A percentile compares a stretch with the other conserved stretches of the same genome.
These are phyloP conservation scores for Fusarium nematophilum DNA, from an alignment of 2,329 filamentous ascomycete genomes.

Conservation along the genomic window DNA sequence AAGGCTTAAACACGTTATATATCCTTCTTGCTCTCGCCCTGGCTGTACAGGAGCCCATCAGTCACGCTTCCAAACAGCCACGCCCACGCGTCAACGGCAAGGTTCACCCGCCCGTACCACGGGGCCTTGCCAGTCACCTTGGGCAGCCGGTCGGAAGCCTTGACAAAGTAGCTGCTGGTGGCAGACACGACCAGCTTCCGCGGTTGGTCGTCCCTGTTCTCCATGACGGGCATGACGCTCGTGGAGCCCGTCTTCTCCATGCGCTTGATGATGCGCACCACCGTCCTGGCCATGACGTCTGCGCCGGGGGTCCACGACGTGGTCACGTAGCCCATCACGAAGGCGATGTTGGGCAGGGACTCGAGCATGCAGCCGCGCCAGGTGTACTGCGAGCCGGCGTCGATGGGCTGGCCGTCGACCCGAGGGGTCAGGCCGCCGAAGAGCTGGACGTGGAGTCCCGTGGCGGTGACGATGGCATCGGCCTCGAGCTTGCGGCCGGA, in stretches of 20 bases:
- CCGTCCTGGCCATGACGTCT: slow-evolving; percentile 61
- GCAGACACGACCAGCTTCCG: slow-evolving; percentile 42
- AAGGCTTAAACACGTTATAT: slow-evolving; percentile 2
- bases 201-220: slow-evolving; percentile 40
- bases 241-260: slow-evolving; percentile 62
- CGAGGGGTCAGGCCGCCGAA: slow-evolving; percentile 63
- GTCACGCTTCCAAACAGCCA: slow-evolving; percentile 47
- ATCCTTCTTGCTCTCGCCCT: slow-evolving; percentile 40
- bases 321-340: slow-evolving; percentile 74
- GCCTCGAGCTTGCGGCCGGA: slow-evolving; percentile 64
- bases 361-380: slow-evolving; percentile 76
- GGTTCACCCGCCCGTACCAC: slow-evolving; percentile 51
- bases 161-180: slow-evolving; percentile 51
- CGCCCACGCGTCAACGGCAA: slow-evolving; percentile 46
- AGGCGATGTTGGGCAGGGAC: slow-evolving; percentile 71
- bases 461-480: slow-evolving; percentile 77
- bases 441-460: slow-evolving; percentile 70
- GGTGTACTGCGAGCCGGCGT: slow-evolving; percentile 62
- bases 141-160: slow-evolving; percentile 50
- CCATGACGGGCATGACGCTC: slow-evolving; percentile 58
- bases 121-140: slow-evolving; percentile 49
- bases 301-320: slow-evolving; percentile 75
- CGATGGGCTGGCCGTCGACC: slow-evolving; percentile 65
- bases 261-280: slow-evolving; percentile 62
- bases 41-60: slow-evolving; percentile 47